These are phyloP conservation scores for Candida nitratophila DNA, from an alignment of 805 yeast genomes.

Conservation along the genomic window DNA sequence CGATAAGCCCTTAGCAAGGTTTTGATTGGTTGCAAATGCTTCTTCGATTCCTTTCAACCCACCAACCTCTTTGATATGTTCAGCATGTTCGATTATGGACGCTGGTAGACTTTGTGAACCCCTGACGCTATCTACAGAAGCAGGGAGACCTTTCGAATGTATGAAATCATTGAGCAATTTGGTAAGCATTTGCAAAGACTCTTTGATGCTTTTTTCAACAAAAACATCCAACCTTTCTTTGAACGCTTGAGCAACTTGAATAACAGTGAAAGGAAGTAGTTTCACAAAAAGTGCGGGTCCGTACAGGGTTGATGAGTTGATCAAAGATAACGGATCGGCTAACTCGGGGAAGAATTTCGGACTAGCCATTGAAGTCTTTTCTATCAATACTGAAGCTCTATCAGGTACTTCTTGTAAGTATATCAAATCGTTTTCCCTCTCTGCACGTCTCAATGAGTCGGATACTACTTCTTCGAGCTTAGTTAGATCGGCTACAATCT, in stretches of 20 bases:
- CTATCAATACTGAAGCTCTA: conserved; percentile 29
- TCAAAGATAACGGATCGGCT: conserved; percentile 9
- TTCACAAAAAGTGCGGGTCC: conserved; percentile 42
- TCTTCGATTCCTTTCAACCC: conserved; percentile 39
- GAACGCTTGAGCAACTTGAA: conserved; percentile 62
- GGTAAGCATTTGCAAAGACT: conserved; percentile 43
- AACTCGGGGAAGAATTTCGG: conserved; percentile 27
- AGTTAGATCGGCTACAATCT: conserved; percentile 31
- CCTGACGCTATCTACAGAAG: conserved; percentile 53
- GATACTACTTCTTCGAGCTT: conserved; percentile 41
- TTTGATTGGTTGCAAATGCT: conserved; percentile 38
- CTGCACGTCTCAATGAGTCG: conserved; percentile 45
- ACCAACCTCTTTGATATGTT: conserved; percentile 45
- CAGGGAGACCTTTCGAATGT: conserved; percentile 47
- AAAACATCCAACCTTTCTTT: conserved; percentile 56
- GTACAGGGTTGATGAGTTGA: conserved; percentile 10
- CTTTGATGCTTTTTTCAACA: conserved; percentile 33
- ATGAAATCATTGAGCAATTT: conserved; percentile 36
- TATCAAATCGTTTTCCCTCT: conserved; percentile 75
- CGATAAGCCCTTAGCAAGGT: conserved; percentile 32
- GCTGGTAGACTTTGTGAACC: conserved; percentile 53
- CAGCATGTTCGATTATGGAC: conserved; percentile 47
- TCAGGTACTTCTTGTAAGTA: conserved; percentile 62
- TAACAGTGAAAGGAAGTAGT: conserved; percentile 58
- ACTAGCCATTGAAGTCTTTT: conserved; percentile 51